A percentile compares a stretch with the other conserved stretches of the same genome.
These are phyloP conservation scores for Rhizopogon vinicolor DNA, from an alignment of 768 basidiomycete species.

Conservation along the genomic window DNA sequence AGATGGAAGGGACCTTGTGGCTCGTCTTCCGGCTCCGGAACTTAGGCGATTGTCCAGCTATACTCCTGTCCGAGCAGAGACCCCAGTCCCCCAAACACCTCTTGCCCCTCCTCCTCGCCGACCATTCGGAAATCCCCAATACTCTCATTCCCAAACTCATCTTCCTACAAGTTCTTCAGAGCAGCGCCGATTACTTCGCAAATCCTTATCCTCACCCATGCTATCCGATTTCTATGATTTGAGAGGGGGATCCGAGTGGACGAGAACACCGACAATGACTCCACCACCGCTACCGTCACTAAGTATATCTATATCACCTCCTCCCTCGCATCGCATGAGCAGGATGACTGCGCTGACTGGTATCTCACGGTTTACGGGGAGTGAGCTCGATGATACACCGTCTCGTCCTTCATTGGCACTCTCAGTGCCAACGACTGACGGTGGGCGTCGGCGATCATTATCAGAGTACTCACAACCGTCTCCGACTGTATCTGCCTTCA, in stretches of 20 bases:
- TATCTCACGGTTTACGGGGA: slow-evolving; percentile 31
- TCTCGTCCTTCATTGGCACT: slow-evolving; percentile 46
- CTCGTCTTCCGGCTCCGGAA: slow-evolving; percentile 23
- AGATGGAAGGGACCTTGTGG: slow-evolving; percentile 9
- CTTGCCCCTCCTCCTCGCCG: slow-evolving; percentile 63
- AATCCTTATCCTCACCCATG: slow-evolving; percentile 49
- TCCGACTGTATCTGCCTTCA: slow-evolving; percentile 79
- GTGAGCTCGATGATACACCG: slow-evolving; percentile 27
- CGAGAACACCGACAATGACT: slow-evolving; percentile 29
- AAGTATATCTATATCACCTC: slow-evolving; percentile 26
- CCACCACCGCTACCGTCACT: slow-evolving; percentile 43
- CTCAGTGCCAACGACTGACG: slow-evolving; percentile 36
- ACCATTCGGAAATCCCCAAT: slow-evolving; percentile 35
- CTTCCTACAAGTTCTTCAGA: slow-evolving; percentile 20
- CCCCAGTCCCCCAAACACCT: slow-evolving; percentile 58
- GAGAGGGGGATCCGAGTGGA: slow-evolving; percentile 17
- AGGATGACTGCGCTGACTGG: slow-evolving; percentile 10
- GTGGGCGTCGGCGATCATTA: slow-evolving; percentile 45
- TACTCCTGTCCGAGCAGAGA: slow-evolving; percentile 56
- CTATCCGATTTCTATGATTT: slow-evolving; percentile 41
- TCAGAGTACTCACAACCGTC: slow-evolving; percentile 70
- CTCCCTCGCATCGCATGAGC: slow-evolving; percentile 23
- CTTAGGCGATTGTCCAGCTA: slow-evolving; percentile 36
- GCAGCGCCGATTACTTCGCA: slow-evolving; percentile 31
- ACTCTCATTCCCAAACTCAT: slow-evolving; percentile 57